Conservation (phyloP, 345 rosid genomes). For the Raphanus sativus region DNA sequence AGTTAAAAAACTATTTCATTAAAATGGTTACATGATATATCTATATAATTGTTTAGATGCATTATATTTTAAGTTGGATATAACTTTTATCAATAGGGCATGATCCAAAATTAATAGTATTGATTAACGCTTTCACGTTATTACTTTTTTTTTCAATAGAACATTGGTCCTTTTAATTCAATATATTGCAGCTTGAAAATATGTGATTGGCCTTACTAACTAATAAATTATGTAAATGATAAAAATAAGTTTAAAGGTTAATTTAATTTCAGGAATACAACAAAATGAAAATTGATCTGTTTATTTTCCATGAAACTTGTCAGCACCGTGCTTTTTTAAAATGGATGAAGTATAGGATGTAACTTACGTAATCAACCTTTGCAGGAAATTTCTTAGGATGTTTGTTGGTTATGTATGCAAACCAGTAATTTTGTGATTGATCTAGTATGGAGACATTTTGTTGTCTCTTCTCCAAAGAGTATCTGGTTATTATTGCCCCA, state of each 20-base stretch:
- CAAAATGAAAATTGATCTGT: background rate
- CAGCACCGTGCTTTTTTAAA: background rate
- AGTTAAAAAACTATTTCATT: no score
- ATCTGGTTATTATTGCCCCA: background rate
- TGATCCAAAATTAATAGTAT: no score
- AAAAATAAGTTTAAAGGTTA: background rate
- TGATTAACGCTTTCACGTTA: background rate
- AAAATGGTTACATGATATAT: no score
- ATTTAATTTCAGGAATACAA: background rate
- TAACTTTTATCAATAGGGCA: no score
- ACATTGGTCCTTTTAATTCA: background rate
- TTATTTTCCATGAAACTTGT: background rate
- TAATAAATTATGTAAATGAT: background rate
- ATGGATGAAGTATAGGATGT: background rate
- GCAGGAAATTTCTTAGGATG: background rate
- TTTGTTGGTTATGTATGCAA: background rate
- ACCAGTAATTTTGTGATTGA: background rate
- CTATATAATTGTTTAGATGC: no score
- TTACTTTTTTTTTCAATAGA: background rate
- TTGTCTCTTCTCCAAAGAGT: background rate
- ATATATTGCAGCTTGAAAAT: background rate
- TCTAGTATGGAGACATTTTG: background rate
- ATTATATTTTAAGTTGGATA: no score
- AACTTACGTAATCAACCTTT: background rate
- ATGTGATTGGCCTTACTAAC: background rate